Base-by-base conservation (phyloP, 164 flowering plant genomes). In the Euptelea pleiosperma region DNA sequence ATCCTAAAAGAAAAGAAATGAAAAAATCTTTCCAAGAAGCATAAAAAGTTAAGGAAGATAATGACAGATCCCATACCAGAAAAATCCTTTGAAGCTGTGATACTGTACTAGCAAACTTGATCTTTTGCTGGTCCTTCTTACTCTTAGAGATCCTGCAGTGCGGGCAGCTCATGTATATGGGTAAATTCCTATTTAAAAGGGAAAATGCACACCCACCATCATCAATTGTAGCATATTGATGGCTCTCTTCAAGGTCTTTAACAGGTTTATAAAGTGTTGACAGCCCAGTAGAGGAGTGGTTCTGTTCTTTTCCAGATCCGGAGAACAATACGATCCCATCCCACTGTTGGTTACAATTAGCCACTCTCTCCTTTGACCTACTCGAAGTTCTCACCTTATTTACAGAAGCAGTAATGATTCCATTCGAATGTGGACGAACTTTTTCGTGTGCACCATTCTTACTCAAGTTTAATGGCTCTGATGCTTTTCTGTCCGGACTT, bases 1-100 rank as follows among this genome's bases (percentile, higher is more conserved):
- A 48, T 11, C 29, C 16, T 22, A 48, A 0, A 5, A 48, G 31
- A 11, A 40, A 29, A 30, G 15, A 48, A 0, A 5, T 39, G 31
- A 11, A 40, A 29, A 30, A 6, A 1, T 29, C 4, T 49, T 4
- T 35, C 18, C n/a, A 33, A 33, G 11, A 30, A 46, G 29, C 16
- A 29, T 12, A 21, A 36, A 10, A 52, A 51, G 31, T 34, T 33
- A 50, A 57, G 25, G 59, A 57, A 5, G 19, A 5, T 40, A 24
- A 34, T 24, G 16, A 16, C 29, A 62, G 36, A 61, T n/a, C 28
- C 3, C 46, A 22, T 82, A 89, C 98, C 94, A 91, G 61, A 75
- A 89, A 86, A 58, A 91, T 91, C 64, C 98, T 82, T 72, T 91
- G 96, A 57, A 91, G 89, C 76, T 91, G 98, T 47, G 98, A 86